Conservation (phyloP, 208 protist species). For the Perkinsela sp. region DNA sequence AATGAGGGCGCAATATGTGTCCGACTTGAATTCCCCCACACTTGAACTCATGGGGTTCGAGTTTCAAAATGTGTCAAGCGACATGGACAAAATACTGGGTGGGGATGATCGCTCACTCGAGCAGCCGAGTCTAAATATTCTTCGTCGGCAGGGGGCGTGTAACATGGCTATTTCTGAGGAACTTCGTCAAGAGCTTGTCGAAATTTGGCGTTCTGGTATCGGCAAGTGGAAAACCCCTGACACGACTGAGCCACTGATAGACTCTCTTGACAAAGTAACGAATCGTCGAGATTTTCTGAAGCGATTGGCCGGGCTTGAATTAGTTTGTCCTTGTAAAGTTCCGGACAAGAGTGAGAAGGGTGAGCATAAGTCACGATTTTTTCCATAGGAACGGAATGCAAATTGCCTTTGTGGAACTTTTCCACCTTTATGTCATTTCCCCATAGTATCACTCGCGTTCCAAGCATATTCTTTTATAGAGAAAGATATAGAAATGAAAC, state of each 20-base stretch:
- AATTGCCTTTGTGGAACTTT: no score
- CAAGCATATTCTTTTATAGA: no score
- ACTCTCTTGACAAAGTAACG: no score
- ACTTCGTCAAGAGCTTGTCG: not conserved
- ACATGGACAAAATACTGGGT: not conserved
- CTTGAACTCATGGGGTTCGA: not conserved
- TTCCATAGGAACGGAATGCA: no score
- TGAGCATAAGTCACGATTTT: no score
- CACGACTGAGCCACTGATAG: no score
- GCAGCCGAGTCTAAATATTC: not conserved
- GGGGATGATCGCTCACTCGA: not conserved
- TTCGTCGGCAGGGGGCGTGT: not conserved
- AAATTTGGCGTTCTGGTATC: not conserved
- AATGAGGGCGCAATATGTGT: not conserved
- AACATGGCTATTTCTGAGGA: not conserved
- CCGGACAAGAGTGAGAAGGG: no score
- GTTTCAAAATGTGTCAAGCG: not conserved
- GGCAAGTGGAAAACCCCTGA: not conserved
- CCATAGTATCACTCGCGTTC: no score
- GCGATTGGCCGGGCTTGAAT: not conserved
- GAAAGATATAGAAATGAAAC: not conserved
- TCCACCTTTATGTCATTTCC: no score
- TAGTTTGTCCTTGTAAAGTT: not conserved
- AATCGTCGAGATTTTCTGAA: not conserved
- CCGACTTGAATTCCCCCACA: not conserved